Evolutionary conservation across 768 basidiomycete genomes (phyloP).

Genomic region (Ramaria rubella): DNA sequence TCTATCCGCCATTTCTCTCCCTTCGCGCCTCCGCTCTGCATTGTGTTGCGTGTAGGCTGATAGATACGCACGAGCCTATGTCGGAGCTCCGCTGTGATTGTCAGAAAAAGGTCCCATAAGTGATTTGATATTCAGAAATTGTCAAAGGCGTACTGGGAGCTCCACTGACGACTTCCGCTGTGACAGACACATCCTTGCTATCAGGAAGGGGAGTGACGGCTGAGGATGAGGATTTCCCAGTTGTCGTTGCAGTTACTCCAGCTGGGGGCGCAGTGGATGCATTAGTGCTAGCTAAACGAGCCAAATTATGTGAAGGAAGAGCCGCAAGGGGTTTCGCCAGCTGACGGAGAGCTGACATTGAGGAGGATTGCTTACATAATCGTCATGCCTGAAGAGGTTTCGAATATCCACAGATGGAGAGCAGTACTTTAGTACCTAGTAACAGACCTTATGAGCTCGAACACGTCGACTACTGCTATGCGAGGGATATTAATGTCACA

Average conservation of each 20-base stretch:
- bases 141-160: constrained; percentile 58
- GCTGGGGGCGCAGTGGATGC: neutral
- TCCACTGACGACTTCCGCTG: constrained; percentile 80
- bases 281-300: constrained; percentile 1
- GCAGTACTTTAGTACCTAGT: too few relatives aligned
- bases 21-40: constrained; percentile 88
- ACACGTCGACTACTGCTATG: too few relatives aligned
- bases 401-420: too few relatives aligned
- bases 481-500: too few relatives aligned
- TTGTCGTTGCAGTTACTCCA: neutral
- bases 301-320: neutral
- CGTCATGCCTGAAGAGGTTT: too few relatives aligned
- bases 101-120: neutral
- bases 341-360: neutral
- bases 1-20: constrained; percentile 89
- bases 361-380: too few relatives aligned
- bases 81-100: constrained; percentile 64
- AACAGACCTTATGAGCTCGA: too few relatives aligned
- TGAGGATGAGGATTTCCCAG: neutral
- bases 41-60: constrained; percentile 88
- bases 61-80: constrained; percentile 88
- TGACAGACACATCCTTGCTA: constrained; percentile 48
- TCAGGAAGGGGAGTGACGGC: constrained; percentile 4
- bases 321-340: neutral
- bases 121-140: neutral